phyloP scores from a whole-genome alignment of 2,329 filamentous ascomycete genomes.

The Fusarium citri region DNA sequence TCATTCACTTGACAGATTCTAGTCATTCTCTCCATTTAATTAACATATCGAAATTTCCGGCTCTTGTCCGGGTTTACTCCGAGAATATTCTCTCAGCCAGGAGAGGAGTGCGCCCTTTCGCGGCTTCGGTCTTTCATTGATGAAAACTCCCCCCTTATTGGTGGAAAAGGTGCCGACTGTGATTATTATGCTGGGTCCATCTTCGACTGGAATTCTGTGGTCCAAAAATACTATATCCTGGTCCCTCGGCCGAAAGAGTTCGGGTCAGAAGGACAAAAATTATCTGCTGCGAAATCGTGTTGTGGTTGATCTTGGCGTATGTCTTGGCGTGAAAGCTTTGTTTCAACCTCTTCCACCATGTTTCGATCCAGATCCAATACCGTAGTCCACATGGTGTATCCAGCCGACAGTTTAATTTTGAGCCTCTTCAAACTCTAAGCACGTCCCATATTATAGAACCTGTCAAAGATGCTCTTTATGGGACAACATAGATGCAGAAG shows the following conservation, averaged over 20 bases:
- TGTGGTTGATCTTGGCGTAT: slow-evolving; percentile 35
- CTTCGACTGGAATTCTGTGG: slow-evolving; percentile 4
- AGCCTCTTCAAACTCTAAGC: neutral
- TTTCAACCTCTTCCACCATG: slow-evolving; percentile 36
- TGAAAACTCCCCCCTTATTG: slow-evolving; percentile 11
- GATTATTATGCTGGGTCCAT: neutral
- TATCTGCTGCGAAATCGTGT: slow-evolving; percentile 17
- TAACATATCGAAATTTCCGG: slow-evolving; percentile 27
- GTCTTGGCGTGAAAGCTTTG: slow-evolving; percentile 44
- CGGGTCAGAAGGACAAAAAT: slow-evolving; percentile 15
- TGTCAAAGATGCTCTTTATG: neutral
- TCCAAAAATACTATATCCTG: neutral
- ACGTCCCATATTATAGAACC: neutral
- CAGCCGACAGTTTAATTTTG: neutral
- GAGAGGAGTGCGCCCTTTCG: slow-evolving; percentile 15
- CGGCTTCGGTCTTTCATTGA: slow-evolving; percentile 22
- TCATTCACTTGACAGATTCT: slow-evolving; percentile 8
- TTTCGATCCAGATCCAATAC: slow-evolving; percentile 17
- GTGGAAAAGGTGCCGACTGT: slow-evolving; percentile 31
- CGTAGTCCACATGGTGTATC: neutral
- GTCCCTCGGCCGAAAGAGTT: slow-evolving; percentile 33
- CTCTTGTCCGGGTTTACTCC: slow-evolving; percentile 35
- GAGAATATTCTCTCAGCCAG: neutral
- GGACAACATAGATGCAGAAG: neutral
- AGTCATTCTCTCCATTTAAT: neutral